Conservation (phyloP, 352 stramenopile genomes). For the Pythium guiyangense region DNA sequence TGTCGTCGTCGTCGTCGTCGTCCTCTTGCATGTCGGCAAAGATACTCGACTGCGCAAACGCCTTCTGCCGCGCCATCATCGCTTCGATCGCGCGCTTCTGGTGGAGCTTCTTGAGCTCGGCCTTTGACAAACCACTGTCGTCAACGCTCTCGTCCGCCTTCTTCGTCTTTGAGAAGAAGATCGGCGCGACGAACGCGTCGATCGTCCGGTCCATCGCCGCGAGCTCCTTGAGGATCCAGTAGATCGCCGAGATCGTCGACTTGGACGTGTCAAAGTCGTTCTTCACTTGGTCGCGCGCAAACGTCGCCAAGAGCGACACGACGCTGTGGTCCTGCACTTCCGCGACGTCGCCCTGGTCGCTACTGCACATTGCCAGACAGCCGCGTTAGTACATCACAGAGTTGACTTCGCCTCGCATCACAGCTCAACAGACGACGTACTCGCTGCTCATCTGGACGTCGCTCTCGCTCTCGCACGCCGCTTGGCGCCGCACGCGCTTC, state of each 20-base stretch:
- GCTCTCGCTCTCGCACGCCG: slow-evolving; percentile 26
- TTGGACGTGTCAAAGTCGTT: slow-evolving; percentile 77
- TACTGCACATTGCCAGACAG: slow-evolving; percentile 20
- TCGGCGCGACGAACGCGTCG: slow-evolving; percentile 46
- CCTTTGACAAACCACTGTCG: slow-evolving; percentile 65
- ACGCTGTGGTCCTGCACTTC: slow-evolving; percentile 68
- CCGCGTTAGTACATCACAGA: neutral
- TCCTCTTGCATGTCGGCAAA: slow-evolving; percentile 74
- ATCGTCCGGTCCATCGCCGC: slow-evolving; percentile 44
- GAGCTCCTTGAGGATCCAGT: slow-evolving; percentile 76
- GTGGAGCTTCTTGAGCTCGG: slow-evolving; percentile 68
- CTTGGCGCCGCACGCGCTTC: slow-evolving; percentile 67
- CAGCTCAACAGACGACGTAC: too few species aligned
- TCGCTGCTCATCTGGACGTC: slow-evolving; percentile 75
- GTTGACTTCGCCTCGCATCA: neutral
- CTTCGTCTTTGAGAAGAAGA: slow-evolving; percentile 62
- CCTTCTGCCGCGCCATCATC: slow-evolving; percentile 78
- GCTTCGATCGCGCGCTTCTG: slow-evolving; percentile 81
- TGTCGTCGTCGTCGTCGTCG: slow-evolving; percentile 49
- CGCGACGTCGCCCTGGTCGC: slow-evolving; percentile 42
- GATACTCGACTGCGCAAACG: slow-evolving; percentile 63
- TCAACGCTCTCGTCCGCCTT: slow-evolving; percentile 43
- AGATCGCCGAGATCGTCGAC: slow-evolving; percentile 71
- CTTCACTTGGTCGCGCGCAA: slow-evolving; percentile 70
- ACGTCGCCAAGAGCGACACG: slow-evolving; percentile 42